Conservation (phyloP, 176 grass and related monocot species). For the bread wheat (Triticum aestivum) region DNA sequence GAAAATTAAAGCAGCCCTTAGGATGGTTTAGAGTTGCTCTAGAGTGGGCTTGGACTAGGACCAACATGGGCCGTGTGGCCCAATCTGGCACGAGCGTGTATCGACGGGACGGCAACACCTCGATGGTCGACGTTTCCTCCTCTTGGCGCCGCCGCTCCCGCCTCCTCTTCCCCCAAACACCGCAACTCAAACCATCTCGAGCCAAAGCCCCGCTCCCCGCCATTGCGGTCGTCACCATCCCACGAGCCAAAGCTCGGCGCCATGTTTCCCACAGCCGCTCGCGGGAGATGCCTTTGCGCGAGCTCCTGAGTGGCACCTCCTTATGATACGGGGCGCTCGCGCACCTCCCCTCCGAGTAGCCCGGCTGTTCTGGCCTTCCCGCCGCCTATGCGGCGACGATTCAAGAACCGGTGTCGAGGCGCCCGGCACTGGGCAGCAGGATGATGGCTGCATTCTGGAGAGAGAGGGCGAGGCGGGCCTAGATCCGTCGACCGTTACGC, state of each 20-base stretch:
- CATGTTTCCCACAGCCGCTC: background rate
- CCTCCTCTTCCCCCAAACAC: background rate
- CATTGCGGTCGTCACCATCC: background rate
- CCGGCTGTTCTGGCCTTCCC: conserved; percentile 35
- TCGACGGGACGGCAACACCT: background rate
- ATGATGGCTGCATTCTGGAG: background rate
- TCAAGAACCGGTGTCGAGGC: conserved; percentile 14
- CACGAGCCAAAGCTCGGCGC: background rate
- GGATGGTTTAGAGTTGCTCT: background rate
- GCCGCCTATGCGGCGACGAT: conserved; percentile 35
- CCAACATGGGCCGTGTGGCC: background rate
- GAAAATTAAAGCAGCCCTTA: background rate
- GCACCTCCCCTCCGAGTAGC: conserved; percentile 23
- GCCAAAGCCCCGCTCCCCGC: background rate
- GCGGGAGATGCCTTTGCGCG: conserved; percentile 11
- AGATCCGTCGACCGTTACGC: conserved; percentile 36
- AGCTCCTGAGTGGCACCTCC: background rate
- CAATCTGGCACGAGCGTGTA: background rate
- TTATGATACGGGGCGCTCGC: conserved; percentile 26
- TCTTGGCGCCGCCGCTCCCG: conserved; percentile 4
- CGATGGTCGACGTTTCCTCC: background rate
- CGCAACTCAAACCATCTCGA: background rate
- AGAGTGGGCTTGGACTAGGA: background rate
- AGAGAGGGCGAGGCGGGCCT: conserved; percentile 4
- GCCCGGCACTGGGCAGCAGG: background rate